Conservation (phyloP, 257 asterid genomes). For the Craterostigma plantagineum region DNA sequence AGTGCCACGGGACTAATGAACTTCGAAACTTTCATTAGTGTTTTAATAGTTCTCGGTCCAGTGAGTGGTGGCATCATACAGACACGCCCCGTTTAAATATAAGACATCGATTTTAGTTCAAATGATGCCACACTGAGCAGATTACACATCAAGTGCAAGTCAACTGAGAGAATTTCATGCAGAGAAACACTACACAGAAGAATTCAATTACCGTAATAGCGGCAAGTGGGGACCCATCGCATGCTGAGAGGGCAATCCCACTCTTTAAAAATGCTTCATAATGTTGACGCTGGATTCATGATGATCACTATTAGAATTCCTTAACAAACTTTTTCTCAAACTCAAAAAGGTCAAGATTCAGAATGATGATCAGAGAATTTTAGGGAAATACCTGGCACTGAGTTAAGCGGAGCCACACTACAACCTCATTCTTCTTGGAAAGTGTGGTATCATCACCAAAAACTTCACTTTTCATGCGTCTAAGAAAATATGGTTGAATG, state of each 20-base stretch:
- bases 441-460: conserved; percentile 37
- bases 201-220: conserved; percentile 96
- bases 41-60: too few relatives aligned
- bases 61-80: too few relatives aligned
- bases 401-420: conserved; percentile 80
- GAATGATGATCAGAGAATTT: conserved; percentile 1
- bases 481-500: conserved; percentile 80
- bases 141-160: too few relatives aligned
- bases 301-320: conserved; percentile 3
- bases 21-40: too few relatives aligned
- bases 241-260: conserved; percentile 83
- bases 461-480: conserved; percentile 89
- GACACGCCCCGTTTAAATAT: too few relatives aligned
- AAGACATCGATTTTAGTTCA: too few relatives aligned
- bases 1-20: too few relatives aligned
- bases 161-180: too few relatives aligned
- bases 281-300: conserved; percentile 49
- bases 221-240: conserved; percentile 91
- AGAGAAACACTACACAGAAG: too few relatives aligned
- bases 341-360: too few relatives aligned
- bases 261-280: conserved; percentile 88
- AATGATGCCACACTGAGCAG: too few relatives aligned
- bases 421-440: conserved; percentile 83
- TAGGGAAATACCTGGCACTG: conserved; percentile 51
- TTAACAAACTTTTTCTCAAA: conserved; percentile 5